phyloP scores from a whole-genome alignment of 23 red algal genomes.

The Gracilaria gracilis region DNA sequence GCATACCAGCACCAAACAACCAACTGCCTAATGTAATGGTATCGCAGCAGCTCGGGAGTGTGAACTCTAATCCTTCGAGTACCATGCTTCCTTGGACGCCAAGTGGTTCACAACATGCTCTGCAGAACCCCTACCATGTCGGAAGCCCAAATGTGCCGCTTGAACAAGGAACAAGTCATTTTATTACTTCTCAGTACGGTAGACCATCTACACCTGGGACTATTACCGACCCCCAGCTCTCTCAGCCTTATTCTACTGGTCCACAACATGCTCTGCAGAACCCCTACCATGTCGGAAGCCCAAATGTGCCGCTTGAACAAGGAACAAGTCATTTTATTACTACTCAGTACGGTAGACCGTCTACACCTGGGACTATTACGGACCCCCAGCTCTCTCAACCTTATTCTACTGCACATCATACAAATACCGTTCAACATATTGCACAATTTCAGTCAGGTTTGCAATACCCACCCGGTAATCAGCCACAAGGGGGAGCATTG shows the following conservation, averaged over 20 bases:
- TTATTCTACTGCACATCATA: neutral
- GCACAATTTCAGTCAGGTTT: neutral
- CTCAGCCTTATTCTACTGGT: neutral
- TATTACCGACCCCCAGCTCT: neutral
- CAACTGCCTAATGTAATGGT: neutral
- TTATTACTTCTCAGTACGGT: neutral
- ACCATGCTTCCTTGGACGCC: neutral
- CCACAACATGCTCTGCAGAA: neutral
- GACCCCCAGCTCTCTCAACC: neutral
- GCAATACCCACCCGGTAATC: neutral
- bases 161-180: neutral
- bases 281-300: neutral
- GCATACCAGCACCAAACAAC: neutral
- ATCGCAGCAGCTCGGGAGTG: neutral
- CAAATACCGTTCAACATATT: neutral
- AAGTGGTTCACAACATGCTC: neutral
- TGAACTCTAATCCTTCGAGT: neutral
- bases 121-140: neutral
- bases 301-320: neutral
- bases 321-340: neutral
- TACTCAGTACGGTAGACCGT: neutral
- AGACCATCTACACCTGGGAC: neutral
- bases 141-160: neutral
- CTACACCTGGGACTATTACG: neutral
- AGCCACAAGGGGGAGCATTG: neutral